Base-by-base conservation (phyloP, 352 stramenopile genomes). In the Phytophthora crassamura region DNA sequence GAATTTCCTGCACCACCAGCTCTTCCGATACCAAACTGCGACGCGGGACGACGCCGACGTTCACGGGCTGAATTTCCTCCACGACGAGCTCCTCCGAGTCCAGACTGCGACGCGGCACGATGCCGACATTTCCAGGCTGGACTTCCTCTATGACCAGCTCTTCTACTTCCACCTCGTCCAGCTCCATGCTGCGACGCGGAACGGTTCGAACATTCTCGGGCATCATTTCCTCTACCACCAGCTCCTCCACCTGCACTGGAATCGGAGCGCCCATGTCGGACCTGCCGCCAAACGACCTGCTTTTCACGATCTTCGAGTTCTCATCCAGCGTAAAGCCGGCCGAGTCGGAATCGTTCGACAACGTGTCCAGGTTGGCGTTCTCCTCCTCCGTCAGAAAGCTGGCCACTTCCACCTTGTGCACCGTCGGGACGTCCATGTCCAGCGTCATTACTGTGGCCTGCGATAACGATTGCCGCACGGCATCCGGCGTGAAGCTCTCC, bases 211-310 rank as follows among this genome's bases (percentile, higher is more conserved):
- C 22, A 18, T 56, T 75, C 28, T 77, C 68, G 5, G 80, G 76
- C 40, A 72, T 57, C 28, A 89, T 60, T 51, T 91, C 78, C 52
- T 89, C 77, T 25, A 89, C 74, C 47, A 75, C 67, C 10, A 88
- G 46, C 14, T 80, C 78, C 28, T 84, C 76, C 43, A 88, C 51
- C 41, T 71, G 65, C 33, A 78, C 55, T 45, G 70, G 62, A 41
- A 74, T 49, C 2, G 59, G 54, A 25, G 30, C 40, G 22, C 34
- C 46, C 8, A 38, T 33, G 5, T 62, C 47, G 2, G 43, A 60
- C 33, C 40, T 69, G 11, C 43, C 47, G 50, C 59, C 56, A 12
- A 74, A 61, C 22, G 67, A 79, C 11, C 62, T 67, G 22, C 64
- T 81, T 51, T 76, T 60, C 56, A 77, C 68, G 47, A 80, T 77